Evolutionary conservation across 106 monocot species (phyloP).

Genomic region (Xerophyta viscosa): DNA sequence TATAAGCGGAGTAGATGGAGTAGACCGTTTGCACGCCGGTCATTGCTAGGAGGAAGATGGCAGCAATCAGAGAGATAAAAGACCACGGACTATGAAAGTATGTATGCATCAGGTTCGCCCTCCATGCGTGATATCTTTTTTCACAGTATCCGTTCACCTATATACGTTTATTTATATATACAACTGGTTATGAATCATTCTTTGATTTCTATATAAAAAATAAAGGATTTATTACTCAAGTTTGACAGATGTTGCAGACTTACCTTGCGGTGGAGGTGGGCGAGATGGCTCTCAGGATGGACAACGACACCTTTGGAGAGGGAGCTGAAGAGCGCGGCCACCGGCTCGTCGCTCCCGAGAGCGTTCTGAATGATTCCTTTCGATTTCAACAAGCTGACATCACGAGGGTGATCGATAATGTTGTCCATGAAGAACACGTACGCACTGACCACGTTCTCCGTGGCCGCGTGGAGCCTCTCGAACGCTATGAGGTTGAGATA

Average conservation of each 20-base stretch:
- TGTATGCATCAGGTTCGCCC: conserved; percentile 77
- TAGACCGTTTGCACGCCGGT: conserved; percentile 65
- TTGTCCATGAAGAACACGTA: conserved; percentile 98
- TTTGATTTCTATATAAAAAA: too few species aligned
- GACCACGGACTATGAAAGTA: conserved; percentile 94
- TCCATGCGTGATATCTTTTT: conserved; percentile 65
- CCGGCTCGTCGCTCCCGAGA: conserved; percentile 81
- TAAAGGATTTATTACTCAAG: too few species aligned
- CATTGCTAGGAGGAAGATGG: conserved; percentile 60
- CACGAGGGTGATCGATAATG: conserved; percentile 76
- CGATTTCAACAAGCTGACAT: conserved; percentile 51
- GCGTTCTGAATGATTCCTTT: conserved; percentile 75
- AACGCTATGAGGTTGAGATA: conserved; percentile 85
- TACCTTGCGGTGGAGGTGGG: conserved; percentile 30
- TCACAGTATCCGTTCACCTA: conserved; percentile 53
- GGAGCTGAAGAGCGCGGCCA: conserved; percentile 72
- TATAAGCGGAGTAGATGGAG: conserved; percentile 39
- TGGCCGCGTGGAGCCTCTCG: conserved; percentile 69
- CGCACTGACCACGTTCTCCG: conserved; percentile 67
- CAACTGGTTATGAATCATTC: too few species aligned
- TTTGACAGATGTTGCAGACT: too few species aligned
- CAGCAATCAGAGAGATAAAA: conserved; percentile 63
- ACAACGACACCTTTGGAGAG: conserved; percentile 61
- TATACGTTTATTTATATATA: too few species aligned
- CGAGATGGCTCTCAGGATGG: conserved; percentile 45